These are phyloP conservation scores for Flueggea neowawraea DNA, from an alignment of 441 rosid genomes.

Conservation along the genomic window DNA sequence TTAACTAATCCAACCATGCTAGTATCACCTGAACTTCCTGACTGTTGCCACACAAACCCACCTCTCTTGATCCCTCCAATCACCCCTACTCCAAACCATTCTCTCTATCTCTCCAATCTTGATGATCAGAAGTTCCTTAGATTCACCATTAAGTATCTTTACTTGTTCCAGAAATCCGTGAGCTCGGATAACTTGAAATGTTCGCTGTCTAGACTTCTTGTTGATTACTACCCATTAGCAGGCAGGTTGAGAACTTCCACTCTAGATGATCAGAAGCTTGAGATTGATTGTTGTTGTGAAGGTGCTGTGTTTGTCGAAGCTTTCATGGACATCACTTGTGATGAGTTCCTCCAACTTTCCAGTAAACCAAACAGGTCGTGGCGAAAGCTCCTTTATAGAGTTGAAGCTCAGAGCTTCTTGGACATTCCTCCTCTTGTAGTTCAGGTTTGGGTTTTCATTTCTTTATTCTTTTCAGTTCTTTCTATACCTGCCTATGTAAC, in stretches of 20 bases:
- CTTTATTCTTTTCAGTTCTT: too few relatives aligned
- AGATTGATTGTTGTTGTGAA: constrained; percentile 71
- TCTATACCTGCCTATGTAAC: too few relatives aligned
- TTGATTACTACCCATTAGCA: constrained; percentile 85
- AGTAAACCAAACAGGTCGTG: too few relatives aligned
- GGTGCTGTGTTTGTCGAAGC: constrained; percentile 84
- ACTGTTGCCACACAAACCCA: too few relatives aligned
- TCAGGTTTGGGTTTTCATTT: constrained; percentile 49
- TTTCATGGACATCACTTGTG: constrained; percentile 69
- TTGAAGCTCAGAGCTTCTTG: too few relatives aligned
- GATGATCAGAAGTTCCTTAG: constrained; percentile 93
- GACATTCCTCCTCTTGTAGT: constrained; percentile 86
- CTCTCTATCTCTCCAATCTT: constrained; percentile 78
- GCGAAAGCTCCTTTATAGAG: too few relatives aligned
- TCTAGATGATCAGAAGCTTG: constrained; percentile 47
- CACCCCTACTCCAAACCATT: too few relatives aligned
- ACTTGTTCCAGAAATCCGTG: too few relatives aligned
- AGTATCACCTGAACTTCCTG: constrained; percentile 24
- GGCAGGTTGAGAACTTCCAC: constrained; percentile 54
- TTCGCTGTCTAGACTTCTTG: too few relatives aligned
- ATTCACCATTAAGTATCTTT: constrained; percentile 93
- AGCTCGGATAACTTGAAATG: too few relatives aligned
- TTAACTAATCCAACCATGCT: too few relatives aligned
- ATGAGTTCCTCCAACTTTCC: constrained; percentile 50
- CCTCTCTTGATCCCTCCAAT: too few relatives aligned